phyloP scores from a whole-genome alignment of 202 grass and related monocot species.

The Saccharum hybrid region DNA sequence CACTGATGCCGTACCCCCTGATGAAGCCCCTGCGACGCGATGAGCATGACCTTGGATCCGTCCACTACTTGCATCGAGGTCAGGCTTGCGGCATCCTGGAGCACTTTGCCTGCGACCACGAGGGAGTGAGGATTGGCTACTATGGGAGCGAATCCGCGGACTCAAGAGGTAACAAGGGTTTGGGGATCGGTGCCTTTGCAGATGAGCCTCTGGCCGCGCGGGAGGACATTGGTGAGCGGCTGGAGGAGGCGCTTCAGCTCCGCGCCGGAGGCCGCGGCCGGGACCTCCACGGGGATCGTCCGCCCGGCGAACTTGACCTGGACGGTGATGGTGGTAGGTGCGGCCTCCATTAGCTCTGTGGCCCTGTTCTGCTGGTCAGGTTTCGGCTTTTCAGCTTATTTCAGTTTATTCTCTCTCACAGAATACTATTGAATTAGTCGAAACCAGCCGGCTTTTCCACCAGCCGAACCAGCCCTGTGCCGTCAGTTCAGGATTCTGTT shows the following conservation, averaged over 20 bases:
- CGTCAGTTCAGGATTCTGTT: neutral
- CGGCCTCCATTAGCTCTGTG: conserved; percentile 38
- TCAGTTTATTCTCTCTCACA: too few relatives aligned
- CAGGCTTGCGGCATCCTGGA: conserved; percentile 58
- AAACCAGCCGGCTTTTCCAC: too few relatives aligned
- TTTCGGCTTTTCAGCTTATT: too few relatives aligned
- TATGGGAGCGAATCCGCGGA: neutral
- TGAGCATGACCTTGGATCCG: conserved; percentile 90
- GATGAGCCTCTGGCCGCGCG: conserved; percentile 92
- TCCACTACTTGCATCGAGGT: conserved; percentile 61
- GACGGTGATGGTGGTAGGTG: conserved; percentile 54
- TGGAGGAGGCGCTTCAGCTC: conserved; percentile 91
- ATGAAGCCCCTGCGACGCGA: conserved; percentile 87
- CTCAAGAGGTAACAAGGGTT: neutral
- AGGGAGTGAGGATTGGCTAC: neutral
- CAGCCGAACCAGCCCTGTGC: too few relatives aligned
- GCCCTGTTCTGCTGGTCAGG: too few relatives aligned
- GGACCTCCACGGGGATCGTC: conserved; percentile 63
- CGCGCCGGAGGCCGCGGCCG: conserved; percentile 38
- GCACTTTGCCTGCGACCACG: conserved; percentile 69
- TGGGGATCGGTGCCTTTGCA: conserved; percentile 70
- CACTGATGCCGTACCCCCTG: conserved; percentile 72
- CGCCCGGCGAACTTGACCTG: conserved; percentile 86
- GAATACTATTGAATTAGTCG: too few relatives aligned
- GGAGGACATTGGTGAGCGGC: conserved; percentile 88